Evolutionary conservation across 208 protist species (phyloP).

Genomic region (Blastocrithidia nonstop): DNA sequence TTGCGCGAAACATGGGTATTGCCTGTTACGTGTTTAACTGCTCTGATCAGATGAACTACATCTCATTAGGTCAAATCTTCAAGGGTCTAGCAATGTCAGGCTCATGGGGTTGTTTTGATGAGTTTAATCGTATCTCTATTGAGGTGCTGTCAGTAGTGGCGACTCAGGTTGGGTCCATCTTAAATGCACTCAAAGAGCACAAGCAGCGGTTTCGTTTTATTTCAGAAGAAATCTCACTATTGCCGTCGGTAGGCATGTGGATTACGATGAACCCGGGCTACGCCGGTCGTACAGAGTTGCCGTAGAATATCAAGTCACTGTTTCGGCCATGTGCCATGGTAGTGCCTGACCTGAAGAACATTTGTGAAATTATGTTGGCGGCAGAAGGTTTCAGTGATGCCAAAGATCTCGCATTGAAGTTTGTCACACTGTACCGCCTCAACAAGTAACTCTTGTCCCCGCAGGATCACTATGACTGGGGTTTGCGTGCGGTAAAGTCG

Average conservation of each 20-base stretch:
- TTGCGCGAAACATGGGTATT: slow-evolving; percentile 89
- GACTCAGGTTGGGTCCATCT: slow-evolving; percentile 94
- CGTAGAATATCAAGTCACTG: slow-evolving; percentile 95
- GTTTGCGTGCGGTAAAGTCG: slow-evolving; percentile 97
- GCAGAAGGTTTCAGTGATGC: slow-evolving; percentile 94
- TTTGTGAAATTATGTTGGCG: slow-evolving; percentile 98
- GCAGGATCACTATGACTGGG: slow-evolving; percentile 99
- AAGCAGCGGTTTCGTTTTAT: slow-evolving; percentile 93
- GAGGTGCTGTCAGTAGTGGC: slow-evolving; percentile 97
- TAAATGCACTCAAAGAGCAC: slow-evolving; percentile 94
- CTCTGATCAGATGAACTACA: slow-evolving; percentile 98
- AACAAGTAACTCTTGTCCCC: slow-evolving; percentile 95
- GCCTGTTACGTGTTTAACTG: slow-evolving; percentile 94
- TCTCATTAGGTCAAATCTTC: slow-evolving; percentile 95
- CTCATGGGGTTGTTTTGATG: slow-evolving; percentile 95
- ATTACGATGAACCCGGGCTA: slow-evolving; percentile 98
- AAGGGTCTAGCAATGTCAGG: slow-evolving; percentile 92
- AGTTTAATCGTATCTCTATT: slow-evolving; percentile 95
- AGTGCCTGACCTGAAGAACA: slow-evolving; percentile 96
- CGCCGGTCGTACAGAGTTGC: slow-evolving; percentile 93
- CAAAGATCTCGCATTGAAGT: slow-evolving; percentile 95
- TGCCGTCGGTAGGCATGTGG: slow-evolving; percentile 87
- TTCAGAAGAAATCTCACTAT: slow-evolving; percentile 89
- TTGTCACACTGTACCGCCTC: slow-evolving; percentile 95
- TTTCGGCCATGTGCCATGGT: slow-evolving; percentile 97